Evolutionary conservation across 768 basidiomycete genomes (phyloP), one percentile per base, ranked within the genome.

Genomic region (Lactarius trivialis): DNA sequence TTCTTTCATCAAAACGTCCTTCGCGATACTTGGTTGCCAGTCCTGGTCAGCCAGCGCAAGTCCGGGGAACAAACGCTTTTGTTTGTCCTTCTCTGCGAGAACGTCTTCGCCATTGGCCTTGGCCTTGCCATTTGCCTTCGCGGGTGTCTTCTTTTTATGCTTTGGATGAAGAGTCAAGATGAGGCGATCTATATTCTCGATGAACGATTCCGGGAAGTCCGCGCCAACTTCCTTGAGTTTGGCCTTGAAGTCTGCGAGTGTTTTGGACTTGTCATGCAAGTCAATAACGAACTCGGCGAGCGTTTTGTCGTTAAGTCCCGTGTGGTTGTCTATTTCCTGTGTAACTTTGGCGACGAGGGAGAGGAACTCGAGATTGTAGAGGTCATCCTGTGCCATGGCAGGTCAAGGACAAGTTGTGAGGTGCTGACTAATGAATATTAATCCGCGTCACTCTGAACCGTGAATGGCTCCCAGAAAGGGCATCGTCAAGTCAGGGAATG

Each of bases 121-220:
- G 36, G 69, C 71, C 17, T 69, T 72, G 9, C 67, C 60, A 52
- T 77, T 76, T 39, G 75, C 78, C 58, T 78, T 77, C 26, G 73
- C 68, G 37, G 78, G 76, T 48, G 76, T 78, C 72, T 82, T 82
- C 73, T 91, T 91, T 79, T 92, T 97, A 78, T 98, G 89, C 70
- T 93, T 97, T 1, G 96, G 97, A 69, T 99, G 96, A 80, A 98
- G 84, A 60, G 83, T 91, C 58, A 97, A 82, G 68, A 99, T 92
- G 56, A 98, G 83, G 21, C 97, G 89, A 76, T 99, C 96, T 36
- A 98, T 83, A 70, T 88, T 95, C 73, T 94, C 89, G 61, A 96
- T 76, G 71, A 98, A 91, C 30, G 91, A 91, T 65, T 91, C 91
- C 4, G 93, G 88, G 70, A 98, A 94, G 66, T 84, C 85, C 21